phyloP scores from a whole-genome alignment of 805 yeast genomes.

The Candida gorgasii region DNA sequence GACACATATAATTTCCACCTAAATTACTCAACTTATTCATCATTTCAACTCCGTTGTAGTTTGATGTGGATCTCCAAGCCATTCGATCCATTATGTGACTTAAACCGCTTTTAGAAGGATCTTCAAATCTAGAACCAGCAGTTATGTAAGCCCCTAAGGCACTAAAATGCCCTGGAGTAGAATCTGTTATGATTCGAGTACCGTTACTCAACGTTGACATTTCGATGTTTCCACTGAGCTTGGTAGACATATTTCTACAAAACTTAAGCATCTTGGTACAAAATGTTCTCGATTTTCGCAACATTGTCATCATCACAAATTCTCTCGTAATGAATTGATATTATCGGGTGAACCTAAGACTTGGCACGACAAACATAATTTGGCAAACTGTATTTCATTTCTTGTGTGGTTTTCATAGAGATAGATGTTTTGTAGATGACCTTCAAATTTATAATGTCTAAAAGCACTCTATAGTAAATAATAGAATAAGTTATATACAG shows the following conservation, averaged over 20 bases:
- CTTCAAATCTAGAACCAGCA: slow-evolving; percentile 89
- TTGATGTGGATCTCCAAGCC: slow-evolving; percentile 74
- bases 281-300: slow-evolving; percentile 4
- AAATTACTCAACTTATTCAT: slow-evolving; percentile 69
- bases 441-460: neutral
- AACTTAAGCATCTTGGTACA: slow-evolving; percentile 1
- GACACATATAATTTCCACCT: slow-evolving; percentile 94
- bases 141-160: slow-evolving; percentile 87
- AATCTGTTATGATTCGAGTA: slow-evolving; percentile 77
- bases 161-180: slow-evolving; percentile 86
- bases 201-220: slow-evolving; percentile 66
- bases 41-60: slow-evolving; percentile 65
- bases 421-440: too few relatives aligned
- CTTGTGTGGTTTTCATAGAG: too few relatives aligned
- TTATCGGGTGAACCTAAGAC: too few relatives aligned
- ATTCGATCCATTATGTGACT: slow-evolving; percentile 84
- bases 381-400: too few relatives aligned
- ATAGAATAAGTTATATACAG: neutral
- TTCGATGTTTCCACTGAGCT: slow-evolving; percentile 21
- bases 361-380: neutral
- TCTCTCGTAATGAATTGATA: too few relatives aligned
- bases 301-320: slow-evolving; percentile 1
- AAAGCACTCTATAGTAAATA: neutral
- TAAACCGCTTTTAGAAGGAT: slow-evolving; percentile 58
- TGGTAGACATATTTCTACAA: slow-evolving; percentile 8